These are phyloP conservation scores for Pezizomycotina sp. DNA, from an alignment of 2,329 filamentous ascomycete species.

Conservation along the genomic window DNA sequence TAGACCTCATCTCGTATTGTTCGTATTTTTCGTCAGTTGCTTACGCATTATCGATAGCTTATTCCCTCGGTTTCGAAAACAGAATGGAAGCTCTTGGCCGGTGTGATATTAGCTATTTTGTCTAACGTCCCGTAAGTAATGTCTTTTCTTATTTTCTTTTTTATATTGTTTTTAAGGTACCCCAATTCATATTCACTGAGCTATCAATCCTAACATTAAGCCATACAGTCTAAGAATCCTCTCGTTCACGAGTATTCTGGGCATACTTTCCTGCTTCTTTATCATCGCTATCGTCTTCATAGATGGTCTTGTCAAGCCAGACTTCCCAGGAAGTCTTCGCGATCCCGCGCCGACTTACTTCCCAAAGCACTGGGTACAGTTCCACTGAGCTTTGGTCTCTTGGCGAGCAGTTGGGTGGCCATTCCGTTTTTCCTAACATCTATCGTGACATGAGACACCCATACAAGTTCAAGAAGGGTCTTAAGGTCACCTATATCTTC, in stretches of 20 bases:
- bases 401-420: constrained; percentile 48
- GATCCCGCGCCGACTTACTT: constrained; percentile 68
- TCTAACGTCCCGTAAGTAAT: no score
- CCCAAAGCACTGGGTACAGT: constrained; percentile 73
- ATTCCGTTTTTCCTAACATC: constrained; percentile 69
- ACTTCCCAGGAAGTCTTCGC: constrained; percentile 64
- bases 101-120: no score
- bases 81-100: no score
- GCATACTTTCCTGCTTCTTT: constrained; percentile 76
- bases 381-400: constrained; percentile 52
- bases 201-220: no score
- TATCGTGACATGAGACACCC: constrained; percentile 67
- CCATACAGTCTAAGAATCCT: constrained; percentile 54
- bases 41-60: no score
- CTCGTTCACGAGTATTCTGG: constrained; percentile 79
- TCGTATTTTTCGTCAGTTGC: no score
- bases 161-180: no score
- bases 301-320: constrained; percentile 70
- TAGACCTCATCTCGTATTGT: no score
- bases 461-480: constrained; percentile 54
- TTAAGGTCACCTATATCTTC: constrained; percentile 69
- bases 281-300: constrained; percentile 73
- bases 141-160: no score
- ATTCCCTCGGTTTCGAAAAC: no score
- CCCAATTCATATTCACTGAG: no score